A percentile compares a stretch with the other conserved stretches of the same genome.
phyloP scores from a whole-genome alignment of 495 filamentous ascomycete genomes.

The Aspergillus heteromorphus region DNA sequence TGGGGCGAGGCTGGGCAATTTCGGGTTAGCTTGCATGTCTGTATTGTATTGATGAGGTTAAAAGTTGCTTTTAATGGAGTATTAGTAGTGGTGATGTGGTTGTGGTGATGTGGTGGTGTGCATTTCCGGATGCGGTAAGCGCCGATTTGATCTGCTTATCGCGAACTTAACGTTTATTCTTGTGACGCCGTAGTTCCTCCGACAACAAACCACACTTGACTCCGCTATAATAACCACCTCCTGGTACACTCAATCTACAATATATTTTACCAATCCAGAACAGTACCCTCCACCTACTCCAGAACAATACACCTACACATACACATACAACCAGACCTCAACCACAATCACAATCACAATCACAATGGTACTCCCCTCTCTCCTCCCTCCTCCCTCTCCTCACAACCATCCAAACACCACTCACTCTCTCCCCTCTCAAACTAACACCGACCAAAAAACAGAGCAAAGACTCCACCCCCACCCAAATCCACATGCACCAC shows the following conservation, averaged over 20 bases:
- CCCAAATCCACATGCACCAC: conserved; percentile 80
- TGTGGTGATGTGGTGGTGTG: too few species aligned
- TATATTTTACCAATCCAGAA: background rate
- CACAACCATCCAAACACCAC: background rate
- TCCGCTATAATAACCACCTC: too few species aligned
- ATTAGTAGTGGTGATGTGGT: too few species aligned
- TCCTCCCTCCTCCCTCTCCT: background rate
- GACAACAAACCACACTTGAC: too few species aligned
- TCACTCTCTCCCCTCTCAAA: background rate
- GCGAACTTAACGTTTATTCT: too few species aligned
- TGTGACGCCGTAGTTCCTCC: too few species aligned
- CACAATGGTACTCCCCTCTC: conserved; percentile 19
- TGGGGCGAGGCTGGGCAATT: background rate
- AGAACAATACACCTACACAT: background rate
- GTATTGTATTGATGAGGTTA: background rate
- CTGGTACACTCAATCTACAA: background rate
- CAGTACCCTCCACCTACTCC: background rate
- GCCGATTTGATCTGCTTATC: too few species aligned
- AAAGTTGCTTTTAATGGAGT: too few species aligned
- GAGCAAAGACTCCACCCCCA: conserved; percentile 87
- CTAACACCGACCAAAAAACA: conserved; percentile 54
- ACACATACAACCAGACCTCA: background rate
- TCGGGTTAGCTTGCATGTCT: background rate
- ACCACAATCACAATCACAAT: background rate
- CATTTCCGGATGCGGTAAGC: too few species aligned